Conservation (phyloP, 129 eudicot species). For the Escallonia herrerae region DNA sequence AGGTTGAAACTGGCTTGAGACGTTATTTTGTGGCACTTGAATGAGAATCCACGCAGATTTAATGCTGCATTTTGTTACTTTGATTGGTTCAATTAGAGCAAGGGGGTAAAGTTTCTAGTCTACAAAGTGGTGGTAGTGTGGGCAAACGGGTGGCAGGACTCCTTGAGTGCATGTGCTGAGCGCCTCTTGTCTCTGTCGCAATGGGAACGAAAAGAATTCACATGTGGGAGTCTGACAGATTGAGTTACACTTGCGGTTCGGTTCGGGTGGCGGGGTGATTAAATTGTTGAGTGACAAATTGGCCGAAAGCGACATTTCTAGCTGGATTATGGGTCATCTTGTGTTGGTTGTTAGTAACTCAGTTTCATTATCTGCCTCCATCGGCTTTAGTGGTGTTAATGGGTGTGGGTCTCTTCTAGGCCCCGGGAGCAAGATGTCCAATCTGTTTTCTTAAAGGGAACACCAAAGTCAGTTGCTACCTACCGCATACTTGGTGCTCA, state of each 20-base stretch:
- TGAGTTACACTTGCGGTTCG: conserved; percentile 7
- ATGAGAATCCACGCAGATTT: too few species aligned
- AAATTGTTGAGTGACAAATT: conserved; percentile 28
- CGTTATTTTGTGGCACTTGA: too few species aligned
- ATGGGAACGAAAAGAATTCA: conserved; percentile 38
- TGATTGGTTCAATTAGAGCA: background rate
- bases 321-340: conserved; percentile 21
- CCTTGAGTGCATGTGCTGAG: conserved; percentile 29
- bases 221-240: conserved; percentile 56
- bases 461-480: conserved; percentile 29
- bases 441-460: conserved; percentile 31
- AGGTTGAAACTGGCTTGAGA: too few species aligned
- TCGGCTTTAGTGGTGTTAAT: conserved; percentile 24
- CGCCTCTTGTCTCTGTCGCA: conserved; percentile 38
- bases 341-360: conserved; percentile 30
- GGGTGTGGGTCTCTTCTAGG: conserved; percentile 41
- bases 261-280: conserved; percentile 1
- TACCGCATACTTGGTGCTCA: conserved; percentile 13
- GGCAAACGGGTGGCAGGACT: conserved; percentile 7
- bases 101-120: background rate
- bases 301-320: conserved; percentile 40
- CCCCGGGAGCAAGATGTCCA: conserved; percentile 29
- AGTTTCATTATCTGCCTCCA: conserved; percentile 18
- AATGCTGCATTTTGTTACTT: background rate
- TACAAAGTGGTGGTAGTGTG: conserved; percentile 3